Evolutionary conservation across 176 grass and related monocot genomes (phyloP).

Genomic region (Themeda triandra): DNA sequence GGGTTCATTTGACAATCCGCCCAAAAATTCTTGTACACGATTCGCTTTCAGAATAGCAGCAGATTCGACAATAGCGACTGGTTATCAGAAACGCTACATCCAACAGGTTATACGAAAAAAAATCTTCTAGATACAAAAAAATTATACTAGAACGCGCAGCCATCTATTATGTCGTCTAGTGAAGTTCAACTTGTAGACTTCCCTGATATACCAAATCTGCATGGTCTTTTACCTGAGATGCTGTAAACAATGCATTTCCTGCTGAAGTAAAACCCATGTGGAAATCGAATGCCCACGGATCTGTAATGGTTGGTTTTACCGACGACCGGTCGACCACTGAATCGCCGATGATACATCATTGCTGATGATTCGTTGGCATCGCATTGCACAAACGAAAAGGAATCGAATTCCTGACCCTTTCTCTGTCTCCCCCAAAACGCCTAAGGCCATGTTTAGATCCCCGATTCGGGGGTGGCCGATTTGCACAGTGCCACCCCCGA

Average conservation of each 20-base stretch:
- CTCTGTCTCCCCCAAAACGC: neutral
- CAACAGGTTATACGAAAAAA: neutral
- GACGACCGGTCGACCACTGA: neutral
- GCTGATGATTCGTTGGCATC: neutral
- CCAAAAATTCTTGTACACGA: neutral
- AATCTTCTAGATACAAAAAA: neutral
- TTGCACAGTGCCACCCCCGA: no score
- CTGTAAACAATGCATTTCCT: no score
- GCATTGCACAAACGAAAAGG: constrained; percentile 14
- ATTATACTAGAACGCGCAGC: no score
- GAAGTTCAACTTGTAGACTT: neutral
- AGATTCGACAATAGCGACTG: neutral
- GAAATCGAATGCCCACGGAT: neutral
- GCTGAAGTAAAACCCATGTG: neutral
- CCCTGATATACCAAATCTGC: neutral
- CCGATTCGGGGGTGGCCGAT: no score
- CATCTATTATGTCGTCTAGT: no score
- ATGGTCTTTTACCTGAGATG: no score
- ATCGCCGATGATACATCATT: neutral
- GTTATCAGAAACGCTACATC: neutral
- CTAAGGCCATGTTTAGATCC: no score
- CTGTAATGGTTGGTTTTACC: neutral
- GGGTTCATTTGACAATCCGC: no score
- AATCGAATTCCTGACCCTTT: constrained; percentile 2
- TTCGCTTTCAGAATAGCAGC: neutral